phyloP scores from a whole-genome alignment of 345 rosid species.

The Anacardium occidentale region DNA sequence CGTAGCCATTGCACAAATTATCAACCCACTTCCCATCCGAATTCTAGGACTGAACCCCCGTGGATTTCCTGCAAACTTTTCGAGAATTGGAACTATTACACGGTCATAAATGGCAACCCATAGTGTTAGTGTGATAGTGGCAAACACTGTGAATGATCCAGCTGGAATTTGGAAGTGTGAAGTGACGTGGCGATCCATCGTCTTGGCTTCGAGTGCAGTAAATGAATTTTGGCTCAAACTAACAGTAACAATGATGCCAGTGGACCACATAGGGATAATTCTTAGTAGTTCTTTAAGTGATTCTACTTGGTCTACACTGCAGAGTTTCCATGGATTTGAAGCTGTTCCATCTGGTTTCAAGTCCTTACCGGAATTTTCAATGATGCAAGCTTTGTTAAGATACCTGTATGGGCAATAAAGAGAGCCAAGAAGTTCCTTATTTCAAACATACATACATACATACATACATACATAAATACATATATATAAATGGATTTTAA shows the following conservation, averaged over 20 bases:
- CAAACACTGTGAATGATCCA: conserved; percentile 41
- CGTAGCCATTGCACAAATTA: conserved; percentile 32
- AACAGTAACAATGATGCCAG: conserved; percentile 42
- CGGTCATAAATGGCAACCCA: conserved; percentile 52
- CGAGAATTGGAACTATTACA: conserved; percentile 30
- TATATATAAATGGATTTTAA: no score
- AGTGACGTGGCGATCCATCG: conserved; percentile 54
- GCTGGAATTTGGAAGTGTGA: conserved; percentile 48
- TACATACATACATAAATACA: no score
- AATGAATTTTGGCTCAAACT: conserved; percentile 37
- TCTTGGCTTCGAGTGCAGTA: conserved; percentile 37
- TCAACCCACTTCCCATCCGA: conserved; percentile 49
- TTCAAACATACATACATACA: no score
- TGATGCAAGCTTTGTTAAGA: conserved; percentile 56
- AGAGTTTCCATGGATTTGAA: conserved; percentile 44
- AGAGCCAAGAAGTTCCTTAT: background rate
- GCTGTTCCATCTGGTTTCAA: conserved; percentile 31
- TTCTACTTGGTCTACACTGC: conserved; percentile 59
- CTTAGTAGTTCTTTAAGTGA: conserved; percentile 51
- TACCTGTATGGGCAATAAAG: conserved; percentile 26
- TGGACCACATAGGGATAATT: conserved; percentile 50
- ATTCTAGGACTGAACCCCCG: conserved; percentile 33
- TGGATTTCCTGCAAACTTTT: conserved; percentile 33
- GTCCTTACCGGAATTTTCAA: conserved; percentile 34
- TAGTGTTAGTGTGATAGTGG: conserved; percentile 30